Evolutionary conservation across 83 land plant species (phyloP).

Genomic region (Diphasiastrum complanatum): DNA sequence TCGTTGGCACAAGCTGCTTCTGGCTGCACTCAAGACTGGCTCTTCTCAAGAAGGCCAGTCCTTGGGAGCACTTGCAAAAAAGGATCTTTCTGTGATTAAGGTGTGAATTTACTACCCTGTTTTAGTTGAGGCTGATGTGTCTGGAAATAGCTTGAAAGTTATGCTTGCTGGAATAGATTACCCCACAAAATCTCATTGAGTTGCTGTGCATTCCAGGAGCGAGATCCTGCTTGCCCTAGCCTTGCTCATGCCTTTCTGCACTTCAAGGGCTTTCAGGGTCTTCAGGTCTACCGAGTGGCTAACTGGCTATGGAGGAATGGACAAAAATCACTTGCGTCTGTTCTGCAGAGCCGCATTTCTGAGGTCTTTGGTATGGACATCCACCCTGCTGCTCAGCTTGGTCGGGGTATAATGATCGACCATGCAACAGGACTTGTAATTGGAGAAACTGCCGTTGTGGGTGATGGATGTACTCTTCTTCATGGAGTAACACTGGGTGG

Average conservation of each 20-base stretch:
- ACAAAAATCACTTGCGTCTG: slow-evolving; percentile 32
- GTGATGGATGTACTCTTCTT: slow-evolving; percentile 46
- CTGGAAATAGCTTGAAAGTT: not conserved
- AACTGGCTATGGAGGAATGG: slow-evolving; percentile 38
- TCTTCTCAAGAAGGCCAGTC: not conserved
- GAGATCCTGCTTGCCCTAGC: slow-evolving; percentile 49
- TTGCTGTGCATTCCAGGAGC: slow-evolving; percentile 23
- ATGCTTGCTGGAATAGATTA: not conserved
- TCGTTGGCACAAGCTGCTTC: slow-evolving; percentile 3
- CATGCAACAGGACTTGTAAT: slow-evolving; percentile 61
- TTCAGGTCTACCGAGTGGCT: slow-evolving; percentile 37
- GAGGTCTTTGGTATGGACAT: slow-evolving; percentile 57
- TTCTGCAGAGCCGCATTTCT: slow-evolving; percentile 39
- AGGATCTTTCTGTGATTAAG: slow-evolving; percentile 14
- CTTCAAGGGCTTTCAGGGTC: slow-evolving; percentile 45
- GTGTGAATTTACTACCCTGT: not conserved
- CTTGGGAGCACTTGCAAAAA: not conserved
- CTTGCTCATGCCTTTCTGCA: slow-evolving; percentile 40
- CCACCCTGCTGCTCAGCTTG: slow-evolving; percentile 56
- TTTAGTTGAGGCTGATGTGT: not conserved
- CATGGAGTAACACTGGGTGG: slow-evolving; percentile 63
- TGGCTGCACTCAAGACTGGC: not conserved
- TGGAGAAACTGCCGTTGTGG: slow-evolving; percentile 55
- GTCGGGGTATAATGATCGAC: slow-evolving; percentile 34
- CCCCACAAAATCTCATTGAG: slow-evolving; percentile 19